Evolutionary conservation across 208 protist species (phyloP).

Genomic region (Trichomonas tenax): DNA sequence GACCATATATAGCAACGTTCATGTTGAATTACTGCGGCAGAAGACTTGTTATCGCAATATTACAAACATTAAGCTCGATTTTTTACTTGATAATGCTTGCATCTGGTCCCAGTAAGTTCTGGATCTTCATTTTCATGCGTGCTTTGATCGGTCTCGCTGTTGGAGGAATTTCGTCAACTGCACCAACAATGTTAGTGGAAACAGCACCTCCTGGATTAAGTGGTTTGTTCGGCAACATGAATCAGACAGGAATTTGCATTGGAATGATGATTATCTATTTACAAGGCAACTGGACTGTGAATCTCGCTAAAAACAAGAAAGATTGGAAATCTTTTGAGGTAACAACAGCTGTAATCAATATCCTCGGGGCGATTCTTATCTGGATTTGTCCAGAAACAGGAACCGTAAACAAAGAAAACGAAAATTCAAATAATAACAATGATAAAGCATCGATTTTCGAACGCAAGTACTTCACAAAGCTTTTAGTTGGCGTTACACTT

Average conservation of each 20-base stretch:
- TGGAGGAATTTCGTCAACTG: neutral
- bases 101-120: neutral
- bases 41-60: neutral
- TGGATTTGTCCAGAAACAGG: neutral
- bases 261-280: neutral
- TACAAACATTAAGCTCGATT: neutral
- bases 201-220: neutral
- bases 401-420: neutral
- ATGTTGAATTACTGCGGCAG: neutral
- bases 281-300: neutral
- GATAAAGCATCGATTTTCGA: neutral
- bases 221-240: neutral
- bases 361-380: neutral
- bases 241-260: neutral
- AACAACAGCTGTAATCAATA: too few relatives aligned
- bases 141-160: neutral
- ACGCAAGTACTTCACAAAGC: neutral
- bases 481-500: neutral
- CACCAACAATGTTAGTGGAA: neutral
- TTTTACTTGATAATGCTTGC: neutral
- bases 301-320: neutral
- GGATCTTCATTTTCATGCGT: neutral
- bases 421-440: neutral
- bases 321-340: neutral
- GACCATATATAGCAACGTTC: too few relatives aligned